Percentiles rank a stretch among this genome's conserved stretches.
These are phyloP conservation scores for Spinacia oleracea DNA, from an alignment of 179 eudicot species.

Conservation along the genomic window DNA sequence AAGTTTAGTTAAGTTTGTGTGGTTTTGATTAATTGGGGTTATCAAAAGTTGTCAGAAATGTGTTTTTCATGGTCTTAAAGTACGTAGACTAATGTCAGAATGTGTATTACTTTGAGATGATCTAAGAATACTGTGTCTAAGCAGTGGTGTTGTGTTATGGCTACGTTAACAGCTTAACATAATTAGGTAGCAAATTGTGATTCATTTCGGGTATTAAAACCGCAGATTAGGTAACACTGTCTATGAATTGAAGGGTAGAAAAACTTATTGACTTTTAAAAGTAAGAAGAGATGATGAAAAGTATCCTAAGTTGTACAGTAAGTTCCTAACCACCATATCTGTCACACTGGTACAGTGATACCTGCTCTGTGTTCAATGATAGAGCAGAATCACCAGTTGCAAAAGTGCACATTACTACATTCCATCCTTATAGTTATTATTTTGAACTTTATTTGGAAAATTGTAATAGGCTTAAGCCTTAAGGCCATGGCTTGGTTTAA, in stretches of 20 bases:
- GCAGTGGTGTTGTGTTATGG: too few species aligned
- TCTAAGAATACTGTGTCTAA: background rate
- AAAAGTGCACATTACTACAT: background rate
- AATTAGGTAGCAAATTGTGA: too few species aligned
- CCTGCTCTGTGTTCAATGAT: slow-evolving; percentile 3
- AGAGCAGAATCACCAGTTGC: background rate
- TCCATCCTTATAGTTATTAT: too few species aligned
- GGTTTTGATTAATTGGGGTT: slow-evolving; percentile 1
- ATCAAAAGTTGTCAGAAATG: slow-evolving; percentile 5
- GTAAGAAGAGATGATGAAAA: background rate
- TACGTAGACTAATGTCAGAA: too few species aligned
- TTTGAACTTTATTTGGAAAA: too few species aligned
- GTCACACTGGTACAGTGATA: too few species aligned
- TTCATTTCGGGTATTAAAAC: too few species aligned
- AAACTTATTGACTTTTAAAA: background rate
- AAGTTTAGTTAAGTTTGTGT: background rate
- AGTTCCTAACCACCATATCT: slow-evolving; percentile 4
- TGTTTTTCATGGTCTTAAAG: slow-evolving; percentile 3
- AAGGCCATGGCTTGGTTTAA: too few species aligned
- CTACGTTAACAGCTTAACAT: too few species aligned
- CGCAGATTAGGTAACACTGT: too few species aligned
- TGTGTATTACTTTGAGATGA: too few species aligned
- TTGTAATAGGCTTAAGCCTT: too few species aligned
- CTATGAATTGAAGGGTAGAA: background rate
- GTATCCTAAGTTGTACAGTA: slow-evolving; percentile 11